These are phyloP conservation scores for Wakefieldia striispora DNA, from an alignment of 768 basidiomycete species.

Conservation along the genomic window DNA sequence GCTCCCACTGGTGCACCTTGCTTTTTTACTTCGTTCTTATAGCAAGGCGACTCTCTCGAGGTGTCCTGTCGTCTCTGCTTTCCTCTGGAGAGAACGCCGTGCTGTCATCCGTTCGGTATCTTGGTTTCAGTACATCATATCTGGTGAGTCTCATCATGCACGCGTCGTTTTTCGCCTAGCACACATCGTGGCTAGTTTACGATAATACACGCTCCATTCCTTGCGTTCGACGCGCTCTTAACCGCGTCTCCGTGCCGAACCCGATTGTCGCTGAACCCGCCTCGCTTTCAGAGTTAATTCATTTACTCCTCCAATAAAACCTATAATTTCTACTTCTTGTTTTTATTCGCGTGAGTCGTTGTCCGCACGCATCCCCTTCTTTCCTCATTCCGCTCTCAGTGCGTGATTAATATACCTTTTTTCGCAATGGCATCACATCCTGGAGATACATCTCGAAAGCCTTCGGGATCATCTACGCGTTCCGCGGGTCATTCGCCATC, in stretches of 20 bases:
- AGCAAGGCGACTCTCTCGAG: constrained; percentile 20
- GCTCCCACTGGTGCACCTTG: constrained; percentile 28
- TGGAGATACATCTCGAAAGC: constrained; percentile 57
- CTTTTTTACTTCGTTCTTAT: constrained; percentile 30
- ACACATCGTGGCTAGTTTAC: constrained; percentile 34
- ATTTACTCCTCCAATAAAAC: constrained; percentile 32
- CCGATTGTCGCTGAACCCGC: constrained; percentile 21
- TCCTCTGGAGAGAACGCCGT: constrained; percentile 20
- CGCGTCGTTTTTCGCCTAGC: constrained; percentile 28
- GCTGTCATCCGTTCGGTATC: constrained; percentile 15
- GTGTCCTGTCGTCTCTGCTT: constrained; percentile 24
- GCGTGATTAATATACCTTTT: constrained; percentile 29
- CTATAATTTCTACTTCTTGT: constrained; percentile 32
- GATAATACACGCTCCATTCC: constrained; percentile 24
- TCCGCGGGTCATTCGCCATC: constrained; percentile 63
- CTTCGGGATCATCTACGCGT: constrained; percentile 67
- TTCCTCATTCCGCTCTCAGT: constrained; percentile 23
- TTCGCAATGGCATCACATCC: constrained; percentile 33
- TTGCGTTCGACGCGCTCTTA: constrained; percentile 28
- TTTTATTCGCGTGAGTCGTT: constrained; percentile 29
- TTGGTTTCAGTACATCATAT: constrained; percentile 31
- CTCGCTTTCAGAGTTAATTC: constrained; percentile 34
- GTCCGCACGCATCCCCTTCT: constrained; percentile 4
- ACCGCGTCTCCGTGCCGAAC: constrained; percentile 33
- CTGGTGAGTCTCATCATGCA: constrained; percentile 31